These are phyloP conservation scores for Cladophialophora carrionii DNA, from an alignment of 2,329 filamentous ascomycete genomes.

Conservation along the genomic window DNA sequence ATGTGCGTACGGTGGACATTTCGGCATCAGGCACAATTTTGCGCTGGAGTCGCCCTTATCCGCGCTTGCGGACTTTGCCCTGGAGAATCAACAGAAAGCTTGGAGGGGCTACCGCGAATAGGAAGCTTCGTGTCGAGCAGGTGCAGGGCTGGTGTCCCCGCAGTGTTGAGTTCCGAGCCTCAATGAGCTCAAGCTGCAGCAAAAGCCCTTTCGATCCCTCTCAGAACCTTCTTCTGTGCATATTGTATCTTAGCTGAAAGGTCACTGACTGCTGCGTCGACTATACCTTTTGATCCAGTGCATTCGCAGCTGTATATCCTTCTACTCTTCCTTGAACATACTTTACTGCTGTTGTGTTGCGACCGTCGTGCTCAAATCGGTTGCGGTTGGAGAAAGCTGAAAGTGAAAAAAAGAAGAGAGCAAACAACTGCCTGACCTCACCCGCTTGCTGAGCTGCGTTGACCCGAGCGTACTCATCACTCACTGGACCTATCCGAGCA, in stretches of 20 bases:
- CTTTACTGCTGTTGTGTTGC: conserved; percentile 2
- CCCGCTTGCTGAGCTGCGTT: conserved; percentile 5
- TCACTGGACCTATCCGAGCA: neutral
- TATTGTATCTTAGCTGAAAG: conserved; percentile 15
- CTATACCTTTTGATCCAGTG: conserved; percentile 17
- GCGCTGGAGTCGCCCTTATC: neutral
- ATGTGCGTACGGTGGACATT: conserved; percentile 35
- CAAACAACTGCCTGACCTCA: conserved; percentile 11
- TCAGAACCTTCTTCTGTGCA: conserved; percentile 14
- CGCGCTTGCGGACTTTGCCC: neutral
- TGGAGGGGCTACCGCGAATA: conserved; percentile 15
- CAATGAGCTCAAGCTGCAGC: conserved; percentile 3
- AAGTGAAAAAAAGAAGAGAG: conserved; percentile 5
- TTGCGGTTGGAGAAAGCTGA: neutral
- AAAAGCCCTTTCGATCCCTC: neutral
- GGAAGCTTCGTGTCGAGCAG: conserved; percentile 17
- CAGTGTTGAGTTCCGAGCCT: conserved; percentile 2
- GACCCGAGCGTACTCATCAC: conserved; percentile 4
- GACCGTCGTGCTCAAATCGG: neutral
- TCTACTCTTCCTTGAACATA: conserved; percentile 9
- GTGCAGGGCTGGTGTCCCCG: neutral
- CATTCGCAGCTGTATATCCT: conserved; percentile 2
- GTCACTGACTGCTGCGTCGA: conserved; percentile 2
- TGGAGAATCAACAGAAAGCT: conserved; percentile 9
- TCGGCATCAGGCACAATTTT: neutral